These are phyloP conservation scores for Kuraishia floccosa DNA, from an alignment of 805 yeast species.

Conservation along the genomic window DNA sequence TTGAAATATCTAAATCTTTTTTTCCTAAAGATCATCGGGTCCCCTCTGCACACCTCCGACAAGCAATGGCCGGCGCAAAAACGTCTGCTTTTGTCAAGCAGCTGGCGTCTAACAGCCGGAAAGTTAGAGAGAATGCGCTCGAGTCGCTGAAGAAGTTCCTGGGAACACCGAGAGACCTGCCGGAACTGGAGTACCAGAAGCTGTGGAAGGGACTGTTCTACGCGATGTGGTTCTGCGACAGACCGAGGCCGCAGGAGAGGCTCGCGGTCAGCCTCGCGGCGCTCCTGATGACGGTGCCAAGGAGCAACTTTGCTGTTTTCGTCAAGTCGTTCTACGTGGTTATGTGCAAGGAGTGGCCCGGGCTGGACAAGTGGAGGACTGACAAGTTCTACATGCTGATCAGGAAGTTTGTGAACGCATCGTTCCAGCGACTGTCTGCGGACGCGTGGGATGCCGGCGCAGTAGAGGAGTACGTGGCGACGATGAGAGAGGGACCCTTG, in stretches of 20 bases:
- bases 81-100: constrained; percentile 60
- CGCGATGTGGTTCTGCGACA: constrained; percentile 95
- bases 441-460: constrained; percentile 43
- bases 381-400: constrained; percentile 79
- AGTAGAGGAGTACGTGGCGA: constrained; percentile 10
- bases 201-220: constrained; percentile 94
- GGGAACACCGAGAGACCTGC: constrained; percentile 27
- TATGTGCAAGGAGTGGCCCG: constrained; percentile 71
- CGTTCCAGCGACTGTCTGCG: constrained; percentile 42
- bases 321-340: constrained; percentile 74
- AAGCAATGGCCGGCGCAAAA: constrained; percentile 11
- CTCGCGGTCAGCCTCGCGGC: constrained; percentile 63
- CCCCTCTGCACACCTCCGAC: too few relatives aligned
- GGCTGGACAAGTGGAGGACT: constrained; percentile 73
- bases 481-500: constrained; percentile 26
- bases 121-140: constrained; percentile 62
- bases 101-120: constrained; percentile 64
- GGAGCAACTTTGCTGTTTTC: constrained; percentile 35
- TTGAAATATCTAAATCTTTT: not conserved
- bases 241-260: constrained; percentile 84
- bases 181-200: constrained; percentile 55
- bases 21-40: too few relatives aligned
- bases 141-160: constrained; percentile 52
- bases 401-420: constrained; percentile 63
- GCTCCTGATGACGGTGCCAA: constrained; percentile 33